Conservation (phyloP, 2,329 filamentous ascomycete genomes). For the Ceratocystis alfenasii region DNA sequence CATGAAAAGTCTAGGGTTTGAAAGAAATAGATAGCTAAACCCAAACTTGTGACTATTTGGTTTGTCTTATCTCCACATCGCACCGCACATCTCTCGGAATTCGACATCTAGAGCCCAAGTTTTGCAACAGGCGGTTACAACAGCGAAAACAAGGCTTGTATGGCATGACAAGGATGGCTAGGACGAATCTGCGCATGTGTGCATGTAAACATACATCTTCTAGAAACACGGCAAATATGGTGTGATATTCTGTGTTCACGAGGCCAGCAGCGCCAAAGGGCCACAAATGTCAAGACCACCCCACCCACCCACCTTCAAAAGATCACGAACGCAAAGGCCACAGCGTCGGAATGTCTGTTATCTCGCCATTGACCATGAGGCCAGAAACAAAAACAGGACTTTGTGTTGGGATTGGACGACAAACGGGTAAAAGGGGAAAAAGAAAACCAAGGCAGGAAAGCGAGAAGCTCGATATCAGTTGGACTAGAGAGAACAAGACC, state of each 20-base stretch:
- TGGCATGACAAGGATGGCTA: neutral
- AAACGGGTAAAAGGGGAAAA: too few species aligned
- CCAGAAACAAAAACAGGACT: neutral
- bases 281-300: neutral
- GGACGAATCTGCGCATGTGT: neutral
- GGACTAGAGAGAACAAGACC: too few species aligned
- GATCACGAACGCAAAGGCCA: slow-evolving; percentile 1
- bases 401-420: too few species aligned
- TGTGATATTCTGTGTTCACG: neutral
- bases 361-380: neutral
- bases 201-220: neutral
- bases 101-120: neutral
- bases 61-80: neutral
- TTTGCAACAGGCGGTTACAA: neutral
- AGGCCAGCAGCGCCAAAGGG: too few species aligned
- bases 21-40: neutral
- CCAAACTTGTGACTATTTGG: too few species aligned
- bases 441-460: neutral
- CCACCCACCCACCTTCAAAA: neutral
- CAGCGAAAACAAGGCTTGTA: neutral
- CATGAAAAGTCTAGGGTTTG: too few species aligned
- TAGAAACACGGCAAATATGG: neutral
- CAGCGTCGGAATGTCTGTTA: neutral
- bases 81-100: slow-evolving; percentile 1
- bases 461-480: neutral